These are phyloP conservation scores for Penicillium daleae DNA, from an alignment of 495 filamentous ascomycete genomes.

Conservation along the genomic window DNA sequence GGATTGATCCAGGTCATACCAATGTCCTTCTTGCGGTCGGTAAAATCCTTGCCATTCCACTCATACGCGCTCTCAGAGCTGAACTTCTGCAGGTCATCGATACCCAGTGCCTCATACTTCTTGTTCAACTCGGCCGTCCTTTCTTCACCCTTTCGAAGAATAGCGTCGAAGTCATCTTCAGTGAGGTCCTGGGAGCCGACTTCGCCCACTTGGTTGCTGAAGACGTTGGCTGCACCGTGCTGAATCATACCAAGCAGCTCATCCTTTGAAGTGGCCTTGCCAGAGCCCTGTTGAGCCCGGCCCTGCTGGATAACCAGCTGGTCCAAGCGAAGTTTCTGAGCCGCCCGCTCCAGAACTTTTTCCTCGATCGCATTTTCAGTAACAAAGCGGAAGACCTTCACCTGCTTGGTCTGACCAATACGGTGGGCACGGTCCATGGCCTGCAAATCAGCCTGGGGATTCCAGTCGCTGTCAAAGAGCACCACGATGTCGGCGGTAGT, in stretches of 20 bases:
- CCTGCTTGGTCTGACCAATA: slow-evolving; percentile 98
- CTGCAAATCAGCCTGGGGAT: slow-evolving; percentile 96
- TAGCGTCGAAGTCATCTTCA: slow-evolving; percentile 88
- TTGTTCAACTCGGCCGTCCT: slow-evolving; percentile 87
- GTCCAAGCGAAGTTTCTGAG: slow-evolving; percentile 95
- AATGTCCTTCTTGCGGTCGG: slow-evolving; percentile 87
- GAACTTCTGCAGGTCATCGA: slow-evolving; percentile 98
- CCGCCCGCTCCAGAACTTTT: slow-evolving; percentile 95
- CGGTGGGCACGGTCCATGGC: slow-evolving; percentile 99
- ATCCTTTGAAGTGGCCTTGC: slow-evolving; percentile 89
- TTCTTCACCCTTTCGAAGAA: slow-evolving; percentile 84
- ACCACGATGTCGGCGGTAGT: slow-evolving; percentile 96
- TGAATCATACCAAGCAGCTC: slow-evolving; percentile 98
- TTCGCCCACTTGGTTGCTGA: slow-evolving; percentile 63
- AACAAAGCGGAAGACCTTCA: slow-evolving; percentile 93
- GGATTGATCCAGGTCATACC: slow-evolving; percentile 98
- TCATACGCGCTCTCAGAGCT: slow-evolving; percentile 96
- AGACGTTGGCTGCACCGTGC: slow-evolving; percentile 93
- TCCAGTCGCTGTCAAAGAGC: slow-evolving; percentile 99
- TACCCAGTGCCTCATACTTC: slow-evolving; percentile 95
- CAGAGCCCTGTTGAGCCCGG: slow-evolving; percentile 86
- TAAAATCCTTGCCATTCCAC: slow-evolving; percentile 97
- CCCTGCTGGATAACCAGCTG: slow-evolving; percentile 99
- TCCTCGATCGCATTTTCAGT: slow-evolving; percentile 99
- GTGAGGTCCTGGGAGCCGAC: slow-evolving; percentile 62